These are phyloP conservation scores for Boletus sensibilis DNA, from an alignment of 768 basidiomycete genomes.

Conservation along the genomic window DNA sequence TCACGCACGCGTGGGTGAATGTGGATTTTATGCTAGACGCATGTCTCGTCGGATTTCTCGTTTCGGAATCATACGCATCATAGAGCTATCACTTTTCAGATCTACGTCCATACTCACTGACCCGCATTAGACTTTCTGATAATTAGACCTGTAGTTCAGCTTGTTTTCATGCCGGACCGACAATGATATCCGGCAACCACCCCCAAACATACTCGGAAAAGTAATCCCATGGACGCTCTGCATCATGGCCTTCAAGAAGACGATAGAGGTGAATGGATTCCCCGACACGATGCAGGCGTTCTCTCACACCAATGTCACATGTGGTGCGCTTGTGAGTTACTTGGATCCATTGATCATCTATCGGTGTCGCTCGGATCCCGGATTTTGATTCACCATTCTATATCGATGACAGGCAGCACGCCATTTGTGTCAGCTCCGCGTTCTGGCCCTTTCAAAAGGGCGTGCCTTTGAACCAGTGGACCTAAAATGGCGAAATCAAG, in stretches of 20 bases:
- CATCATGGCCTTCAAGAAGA: not conserved
- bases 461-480: not conserved
- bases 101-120: not conserved
- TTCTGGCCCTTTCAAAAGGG: not conserved
- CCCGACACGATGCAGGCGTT: not conserved
- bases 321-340: not conserved
- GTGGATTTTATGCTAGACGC: constrained; percentile 94
- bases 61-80: constrained; percentile 58
- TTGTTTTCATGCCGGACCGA: not conserved
- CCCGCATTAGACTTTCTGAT: not conserved
- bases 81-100: constrained; percentile 16
- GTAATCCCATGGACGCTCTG: not conserved
- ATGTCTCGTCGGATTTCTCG: constrained; percentile 88
- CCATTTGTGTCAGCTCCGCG: not conserved
- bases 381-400: not conserved
- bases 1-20: constrained; percentile 96
- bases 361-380: not conserved
- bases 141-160: not conserved
- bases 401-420: not conserved
- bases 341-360: not conserved
- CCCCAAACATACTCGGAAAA: not conserved
- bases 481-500: constrained; percentile 12
- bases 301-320: constrained; percentile 14
- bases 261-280: not conserved
- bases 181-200: not conserved